Percentiles rank a stretch among this genome's conserved stretches.
These are phyloP conservation scores for Melaleuca alternifolia DNA, from an alignment of 345 rosid species.

Conservation along the genomic window DNA sequence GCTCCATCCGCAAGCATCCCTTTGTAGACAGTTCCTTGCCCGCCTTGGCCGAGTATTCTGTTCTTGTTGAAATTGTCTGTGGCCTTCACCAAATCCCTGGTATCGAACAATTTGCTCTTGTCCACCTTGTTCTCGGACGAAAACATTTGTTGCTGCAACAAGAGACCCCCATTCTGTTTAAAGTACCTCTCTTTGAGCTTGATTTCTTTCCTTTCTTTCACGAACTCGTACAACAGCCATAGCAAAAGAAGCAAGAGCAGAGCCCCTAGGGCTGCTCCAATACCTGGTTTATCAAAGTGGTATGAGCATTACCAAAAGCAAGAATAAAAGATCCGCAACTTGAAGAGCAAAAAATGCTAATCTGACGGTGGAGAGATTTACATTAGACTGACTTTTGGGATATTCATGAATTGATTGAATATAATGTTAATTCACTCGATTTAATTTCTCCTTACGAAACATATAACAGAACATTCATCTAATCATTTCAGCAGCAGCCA, in stretches of 20 bases:
- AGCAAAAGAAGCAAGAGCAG: neutral
- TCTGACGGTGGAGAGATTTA: too few relatives aligned
- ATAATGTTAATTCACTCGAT: too few relatives aligned
- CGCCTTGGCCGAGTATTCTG: neutral
- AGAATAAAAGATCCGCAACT: too few relatives aligned
- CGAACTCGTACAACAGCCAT: neutral
- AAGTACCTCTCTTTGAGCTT: conserved; percentile 1
- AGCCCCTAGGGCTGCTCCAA: neutral
- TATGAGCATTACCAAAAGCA: too few relatives aligned
- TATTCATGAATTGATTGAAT: too few relatives aligned
- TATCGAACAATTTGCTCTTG: neutral
- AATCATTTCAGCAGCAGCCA: too few relatives aligned
- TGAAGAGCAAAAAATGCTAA: too few relatives aligned
- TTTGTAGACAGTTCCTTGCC: conserved; percentile 1
- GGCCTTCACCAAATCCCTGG: neutral
- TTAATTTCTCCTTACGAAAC: too few relatives aligned
- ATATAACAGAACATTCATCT: too few relatives aligned
- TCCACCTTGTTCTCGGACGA: neutral
- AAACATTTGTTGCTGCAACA: neutral
- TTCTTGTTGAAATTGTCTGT: neutral
- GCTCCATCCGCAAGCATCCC: neutral
- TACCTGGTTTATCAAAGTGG: neutral
- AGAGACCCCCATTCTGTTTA: neutral
- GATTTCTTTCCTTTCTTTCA: neutral
- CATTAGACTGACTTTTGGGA: too few relatives aligned